Base-by-base conservation (phyloP, 495 filamentous ascomycete species). In the Lasiosphaeria ovina region DNA sequence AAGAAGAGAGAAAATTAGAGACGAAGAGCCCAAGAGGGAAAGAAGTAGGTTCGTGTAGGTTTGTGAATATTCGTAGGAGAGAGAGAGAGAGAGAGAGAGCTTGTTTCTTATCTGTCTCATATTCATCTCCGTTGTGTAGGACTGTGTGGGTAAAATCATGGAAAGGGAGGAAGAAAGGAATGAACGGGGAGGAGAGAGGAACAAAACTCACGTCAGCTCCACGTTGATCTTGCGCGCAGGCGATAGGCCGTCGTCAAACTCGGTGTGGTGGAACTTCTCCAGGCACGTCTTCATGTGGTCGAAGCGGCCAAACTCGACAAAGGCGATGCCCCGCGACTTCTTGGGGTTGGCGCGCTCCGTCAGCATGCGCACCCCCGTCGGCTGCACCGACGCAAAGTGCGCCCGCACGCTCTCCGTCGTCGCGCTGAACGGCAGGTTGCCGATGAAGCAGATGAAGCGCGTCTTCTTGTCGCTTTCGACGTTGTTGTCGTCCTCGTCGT, bases 241-340 rank as follows among this genome's bases (percentile, higher is more conserved):
- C 59, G 77, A 79, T 55, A 72, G 67, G 42, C 84, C 85, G 65
- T 91, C 89, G 61, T 90, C 81, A 69, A 98, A 96, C 52, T 76
- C 81, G 60, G 85, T 89, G 74, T 97, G 92, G 74, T 98, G 93
- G 72, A 91, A 91, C 52, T 90, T 81, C 71, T 90, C 88, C 63
- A 98, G 79, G 67, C 91, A 95, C 51, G 90, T 93, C 81, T 96
- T 89, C 92, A 98, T 96, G 70, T 87, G 85, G 75, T 96, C 91
- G 77, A 85, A 96, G 51, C 84, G 78, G 59, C 86, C 88, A 65
- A 98, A 98, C 75, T 98, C 94, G 60, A 98, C 79, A 74, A 98
- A 98, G 4, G 91, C 94, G 62, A 88, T 89, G 35, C 94, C 94
- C 65, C 91, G 92, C 61, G 86, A 90, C 62, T 88, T 89, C 34